These are phyloP conservation scores for Melastoma candidum DNA, from an alignment of 441 rosid species.

Conservation along the genomic window DNA sequence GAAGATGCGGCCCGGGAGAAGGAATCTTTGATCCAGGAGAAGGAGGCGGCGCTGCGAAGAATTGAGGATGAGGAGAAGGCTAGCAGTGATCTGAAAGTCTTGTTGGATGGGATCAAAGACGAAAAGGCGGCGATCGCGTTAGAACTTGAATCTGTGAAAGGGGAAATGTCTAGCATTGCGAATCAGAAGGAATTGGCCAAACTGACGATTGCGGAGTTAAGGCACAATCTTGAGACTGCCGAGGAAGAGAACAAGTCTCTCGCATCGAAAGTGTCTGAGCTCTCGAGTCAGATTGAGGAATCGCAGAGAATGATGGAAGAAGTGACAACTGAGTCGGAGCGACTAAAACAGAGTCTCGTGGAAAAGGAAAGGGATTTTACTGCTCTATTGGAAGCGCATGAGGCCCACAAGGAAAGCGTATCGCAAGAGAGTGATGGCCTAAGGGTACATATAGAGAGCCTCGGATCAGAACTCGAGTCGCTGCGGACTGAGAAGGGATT, in stretches of 20 bases:
- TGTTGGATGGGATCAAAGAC: slow-evolving; percentile 34
- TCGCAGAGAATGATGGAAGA: slow-evolving; percentile 33
- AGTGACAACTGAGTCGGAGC: slow-evolving; percentile 33
- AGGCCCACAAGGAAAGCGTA: slow-evolving; percentile 39
- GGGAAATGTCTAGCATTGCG: slow-evolving; percentile 34
- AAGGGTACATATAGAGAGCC: slow-evolving; percentile 36
- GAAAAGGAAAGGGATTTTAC: slow-evolving; percentile 51
- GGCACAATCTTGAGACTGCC: slow-evolving; percentile 29
- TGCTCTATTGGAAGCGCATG: slow-evolving; percentile 42
- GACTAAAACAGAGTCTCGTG: slow-evolving; percentile 34
- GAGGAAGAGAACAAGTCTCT: slow-evolving; percentile 51
- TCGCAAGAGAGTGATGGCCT: slow-evolving; percentile 40
- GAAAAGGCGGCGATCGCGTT: slow-evolving; percentile 29
- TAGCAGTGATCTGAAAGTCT: slow-evolving; percentile 40
- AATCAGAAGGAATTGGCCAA: slow-evolving; percentile 46
- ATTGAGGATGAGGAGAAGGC: slow-evolving; percentile 49
- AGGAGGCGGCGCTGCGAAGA: slow-evolving; percentile 36
- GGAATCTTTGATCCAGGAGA: slow-evolving; percentile 38
- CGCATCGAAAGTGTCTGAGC: slow-evolving; percentile 34
- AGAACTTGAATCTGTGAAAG: slow-evolving; percentile 30
- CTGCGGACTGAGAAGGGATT: slow-evolving; percentile 31
- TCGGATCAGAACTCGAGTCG: slow-evolving; percentile 51
- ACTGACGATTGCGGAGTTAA: slow-evolving; percentile 38
- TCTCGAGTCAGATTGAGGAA: slow-evolving; percentile 37
- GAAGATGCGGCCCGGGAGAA: slow-evolving; percentile 40